phyloP scores from a whole-genome alignment of 495 filamentous ascomycete species.

The Aspergillus nanangensis region DNA sequence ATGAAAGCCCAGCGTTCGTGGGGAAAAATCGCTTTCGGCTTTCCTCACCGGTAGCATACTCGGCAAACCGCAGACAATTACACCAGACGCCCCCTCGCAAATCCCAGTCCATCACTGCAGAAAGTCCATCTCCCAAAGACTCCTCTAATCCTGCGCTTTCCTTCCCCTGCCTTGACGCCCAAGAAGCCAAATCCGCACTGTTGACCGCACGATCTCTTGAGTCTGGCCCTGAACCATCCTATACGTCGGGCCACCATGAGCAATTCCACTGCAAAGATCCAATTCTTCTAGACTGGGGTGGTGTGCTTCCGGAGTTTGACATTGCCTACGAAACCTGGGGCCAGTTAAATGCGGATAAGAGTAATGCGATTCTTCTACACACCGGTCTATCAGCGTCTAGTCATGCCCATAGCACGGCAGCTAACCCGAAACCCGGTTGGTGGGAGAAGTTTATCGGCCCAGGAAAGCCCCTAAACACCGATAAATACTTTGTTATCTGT shows the following conservation, averaged over 20 bases:
- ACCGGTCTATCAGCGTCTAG: constrained; percentile 94
- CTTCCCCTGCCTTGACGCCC: constrained; percentile 92
- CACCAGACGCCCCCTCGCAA: constrained; percentile 24
- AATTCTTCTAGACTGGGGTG: constrained; percentile 89
- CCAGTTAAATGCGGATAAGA: constrained; percentile 68
- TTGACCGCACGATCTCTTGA: constrained; percentile 66
- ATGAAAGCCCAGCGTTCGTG: constrained; percentile 10
- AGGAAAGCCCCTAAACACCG: constrained; percentile 77
- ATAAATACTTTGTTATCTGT: constrained; percentile 90
- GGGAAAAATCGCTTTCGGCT: constrained; percentile 13
- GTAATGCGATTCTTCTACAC: constrained; percentile 88
- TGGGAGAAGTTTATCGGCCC: constrained; percentile 99
- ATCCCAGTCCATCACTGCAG: constrained; percentile 23
- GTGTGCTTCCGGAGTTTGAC: constrained; percentile 76
- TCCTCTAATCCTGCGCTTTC: constrained; percentile 86
- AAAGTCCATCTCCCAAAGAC: constrained; percentile 19
- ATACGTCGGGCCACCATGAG: constrained; percentile 80
- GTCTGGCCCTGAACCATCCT: constrained; percentile 87
- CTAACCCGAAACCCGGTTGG: constrained; percentile 88
- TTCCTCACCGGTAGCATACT: neutral
- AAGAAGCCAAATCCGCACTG: constrained; percentile 78
- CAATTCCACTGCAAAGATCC: constrained; percentile 69
- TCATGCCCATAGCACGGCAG: constrained; percentile 84
- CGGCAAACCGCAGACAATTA: constrained; percentile 10
- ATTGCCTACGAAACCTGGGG: constrained; percentile 97